Percentiles rank a stretch among this genome's conserved stretches.
These are phyloP conservation scores for Metarhizium guizhouense DNA, from an alignment of 2,329 filamentous ascomycete species.

Conservation along the genomic window DNA sequence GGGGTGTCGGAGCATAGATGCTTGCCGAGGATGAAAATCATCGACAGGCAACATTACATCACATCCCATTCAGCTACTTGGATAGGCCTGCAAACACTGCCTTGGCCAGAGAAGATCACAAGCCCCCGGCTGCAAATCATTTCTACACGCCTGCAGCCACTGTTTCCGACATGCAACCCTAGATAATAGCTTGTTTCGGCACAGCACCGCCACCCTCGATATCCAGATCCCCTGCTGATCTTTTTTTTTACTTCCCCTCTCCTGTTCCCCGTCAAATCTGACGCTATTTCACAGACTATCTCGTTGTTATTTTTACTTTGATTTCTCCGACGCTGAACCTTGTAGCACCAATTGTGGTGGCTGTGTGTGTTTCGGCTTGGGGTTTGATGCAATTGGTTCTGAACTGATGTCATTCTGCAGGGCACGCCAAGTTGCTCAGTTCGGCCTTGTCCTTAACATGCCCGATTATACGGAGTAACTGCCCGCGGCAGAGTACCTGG, in stretches of 20 bases:
- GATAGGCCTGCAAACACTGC: too few relatives aligned
- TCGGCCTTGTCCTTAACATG: not conserved
- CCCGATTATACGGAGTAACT: not conserved
- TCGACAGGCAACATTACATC: too few relatives aligned
- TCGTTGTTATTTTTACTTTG: not conserved
- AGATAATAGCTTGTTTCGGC: slow-evolving; percentile 1
- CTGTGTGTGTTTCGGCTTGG: not conserved
- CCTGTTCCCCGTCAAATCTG: not conserved
- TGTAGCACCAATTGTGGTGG: not conserved
- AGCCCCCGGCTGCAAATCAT: not conserved
- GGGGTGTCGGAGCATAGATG: too few relatives aligned
- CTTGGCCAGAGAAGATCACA: not conserved
- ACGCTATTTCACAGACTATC: not conserved
- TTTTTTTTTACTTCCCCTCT: too few relatives aligned
- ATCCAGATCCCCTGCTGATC: not conserved
- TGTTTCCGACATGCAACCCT: not conserved
- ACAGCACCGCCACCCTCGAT: not conserved
- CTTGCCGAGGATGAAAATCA: too few relatives aligned
- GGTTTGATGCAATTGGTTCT: not conserved
- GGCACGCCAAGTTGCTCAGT: not conserved
- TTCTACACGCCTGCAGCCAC: not conserved
- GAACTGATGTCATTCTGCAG: not conserved
- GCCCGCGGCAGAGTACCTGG: not conserved
- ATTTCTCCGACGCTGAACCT: not conserved
- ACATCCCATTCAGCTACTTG: too few relatives aligned